A percentile compares a stretch with the other conserved stretches of the same genome.
Evolutionary conservation across 345 rosid species (phyloP).

Genomic region (Litchi chinensis): DNA sequence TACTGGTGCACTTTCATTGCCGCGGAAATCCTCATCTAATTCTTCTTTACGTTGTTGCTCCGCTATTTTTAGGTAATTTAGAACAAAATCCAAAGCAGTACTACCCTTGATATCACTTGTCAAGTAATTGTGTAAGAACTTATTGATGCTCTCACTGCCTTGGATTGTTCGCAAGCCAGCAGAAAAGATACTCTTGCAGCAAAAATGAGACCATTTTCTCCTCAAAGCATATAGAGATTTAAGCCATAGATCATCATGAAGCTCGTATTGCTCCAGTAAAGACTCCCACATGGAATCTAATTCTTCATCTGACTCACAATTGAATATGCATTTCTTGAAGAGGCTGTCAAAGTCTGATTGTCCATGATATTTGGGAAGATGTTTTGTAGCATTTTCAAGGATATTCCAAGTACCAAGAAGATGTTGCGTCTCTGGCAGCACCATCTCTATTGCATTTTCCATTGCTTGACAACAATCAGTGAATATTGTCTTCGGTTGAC

Average conservation of each 20-base stretch:
- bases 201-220: slow-evolving; percentile 15
- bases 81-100: slow-evolving; percentile 10
- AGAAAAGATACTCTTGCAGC: slow-evolving; percentile 2
- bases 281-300: slow-evolving; percentile 16
- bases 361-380: not conserved
- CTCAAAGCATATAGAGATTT: slow-evolving; percentile 2
- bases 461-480: slow-evolving; percentile 19
- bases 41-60: slow-evolving; percentile 15
- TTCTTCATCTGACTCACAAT: slow-evolving; percentile 17
- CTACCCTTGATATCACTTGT: not conserved
- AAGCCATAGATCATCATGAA: slow-evolving; percentile 21
- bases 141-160: not conserved
- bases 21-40: slow-evolving; percentile 21
- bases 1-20: not conserved
- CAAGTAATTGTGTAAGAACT: slow-evolving; percentile 2
- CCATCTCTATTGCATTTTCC: slow-evolving; percentile 19
- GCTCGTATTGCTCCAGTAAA: slow-evolving; percentile 9
- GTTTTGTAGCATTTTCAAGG: slow-evolving; percentile 15
- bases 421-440: slow-evolving; percentile 13
- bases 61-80: slow-evolving; percentile 9
- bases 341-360: not conserved
- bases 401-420: slow-evolving; percentile 21
- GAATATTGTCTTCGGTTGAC: slow-evolving; percentile 29
- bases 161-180: slow-evolving; percentile 16
- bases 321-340: slow-evolving; percentile 19